phyloP scores from a whole-genome alignment of 2,329 filamentous ascomycete species.

The Pestalotiopsis sp. region DNA sequence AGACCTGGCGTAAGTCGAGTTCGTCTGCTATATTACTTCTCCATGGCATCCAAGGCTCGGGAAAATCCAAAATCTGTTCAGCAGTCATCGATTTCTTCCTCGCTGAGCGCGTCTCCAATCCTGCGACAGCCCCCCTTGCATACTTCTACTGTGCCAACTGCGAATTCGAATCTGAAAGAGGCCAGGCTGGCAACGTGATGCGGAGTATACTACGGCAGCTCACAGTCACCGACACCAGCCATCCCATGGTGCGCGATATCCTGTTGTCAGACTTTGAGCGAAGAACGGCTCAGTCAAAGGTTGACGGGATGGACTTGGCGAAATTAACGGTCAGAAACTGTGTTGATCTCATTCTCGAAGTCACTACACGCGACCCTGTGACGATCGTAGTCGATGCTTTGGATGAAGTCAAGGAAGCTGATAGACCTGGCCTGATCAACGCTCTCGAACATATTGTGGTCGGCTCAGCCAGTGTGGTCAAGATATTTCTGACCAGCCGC shows the following conservation, averaged over 20 bases:
- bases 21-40: not conserved
- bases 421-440: not conserved
- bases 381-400: not conserved
- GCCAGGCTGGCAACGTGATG: not conserved
- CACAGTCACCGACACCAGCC: not conserved
- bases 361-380: not conserved
- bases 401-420: not conserved
- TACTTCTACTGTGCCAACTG: not conserved
- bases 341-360: not conserved
- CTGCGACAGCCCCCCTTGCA: not conserved
- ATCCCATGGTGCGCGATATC: not conserved
- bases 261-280: not conserved
- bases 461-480: not conserved
- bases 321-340: not conserved
- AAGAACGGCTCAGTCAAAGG: not conserved
- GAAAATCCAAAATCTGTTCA: not conserved
- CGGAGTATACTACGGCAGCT: not conserved
- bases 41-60: not conserved
- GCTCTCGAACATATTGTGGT: not conserved
- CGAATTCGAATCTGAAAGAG: not conserved
- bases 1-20: not conserved
- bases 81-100: not conserved
- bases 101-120: not conserved
- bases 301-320: not conserved
- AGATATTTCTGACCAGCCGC: not conserved